phyloP scores from a whole-genome alignment of 2,329 filamentous ascomycete genomes.

The Aspergillus japonicus region DNA sequence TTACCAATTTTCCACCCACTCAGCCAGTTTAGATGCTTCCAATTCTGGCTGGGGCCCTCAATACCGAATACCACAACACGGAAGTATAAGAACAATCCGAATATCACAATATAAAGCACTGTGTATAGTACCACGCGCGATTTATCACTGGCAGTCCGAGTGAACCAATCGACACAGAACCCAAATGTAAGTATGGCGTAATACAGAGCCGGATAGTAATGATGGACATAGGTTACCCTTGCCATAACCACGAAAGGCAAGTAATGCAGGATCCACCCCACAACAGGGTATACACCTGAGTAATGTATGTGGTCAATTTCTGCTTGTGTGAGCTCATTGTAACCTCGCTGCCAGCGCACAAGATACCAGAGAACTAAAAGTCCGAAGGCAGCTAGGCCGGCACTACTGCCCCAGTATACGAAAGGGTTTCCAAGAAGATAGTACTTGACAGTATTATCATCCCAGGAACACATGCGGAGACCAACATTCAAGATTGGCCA shows the following conservation, averaged over 20 bases:
- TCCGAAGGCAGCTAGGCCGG: slow-evolving; percentile 70
- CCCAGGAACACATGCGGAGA: slow-evolving; percentile 98
- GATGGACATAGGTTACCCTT: slow-evolving; percentile 97
- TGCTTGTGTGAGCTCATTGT: slow-evolving; percentile 70
- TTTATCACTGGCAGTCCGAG: slow-evolving; percentile 63
- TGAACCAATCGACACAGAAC: slow-evolving; percentile 83
- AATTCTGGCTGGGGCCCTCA: slow-evolving; percentile 78
- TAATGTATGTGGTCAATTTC: slow-evolving; percentile 97
- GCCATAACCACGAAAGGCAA: slow-evolving; percentile 96
- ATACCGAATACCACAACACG: slow-evolving; percentile 96
- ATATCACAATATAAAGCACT: slow-evolving; percentile 68
- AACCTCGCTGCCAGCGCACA: slow-evolving; percentile 94
- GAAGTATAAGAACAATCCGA: slow-evolving; percentile 86
- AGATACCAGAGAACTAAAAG: slow-evolving; percentile 78
- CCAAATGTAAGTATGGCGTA: slow-evolving; percentile 89
- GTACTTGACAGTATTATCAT: slow-evolving; percentile 93
- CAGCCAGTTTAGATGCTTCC: slow-evolving; percentile 93
- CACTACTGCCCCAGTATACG: slow-evolving; percentile 92
- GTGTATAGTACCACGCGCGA: slow-evolving; percentile 70
- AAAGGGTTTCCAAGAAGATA: slow-evolving; percentile 96
- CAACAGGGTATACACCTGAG: slow-evolving; percentile 81
- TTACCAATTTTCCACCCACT: slow-evolving; percentile 77
- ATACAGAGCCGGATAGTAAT: slow-evolving; percentile 98
- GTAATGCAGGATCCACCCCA: slow-evolving; percentile 96
- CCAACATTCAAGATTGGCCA: slow-evolving; percentile 96